phyloP scores from a whole-genome alignment of 371 early-diverging fungal genomes.

The Neoconidiobolus thromboides region DNA sequence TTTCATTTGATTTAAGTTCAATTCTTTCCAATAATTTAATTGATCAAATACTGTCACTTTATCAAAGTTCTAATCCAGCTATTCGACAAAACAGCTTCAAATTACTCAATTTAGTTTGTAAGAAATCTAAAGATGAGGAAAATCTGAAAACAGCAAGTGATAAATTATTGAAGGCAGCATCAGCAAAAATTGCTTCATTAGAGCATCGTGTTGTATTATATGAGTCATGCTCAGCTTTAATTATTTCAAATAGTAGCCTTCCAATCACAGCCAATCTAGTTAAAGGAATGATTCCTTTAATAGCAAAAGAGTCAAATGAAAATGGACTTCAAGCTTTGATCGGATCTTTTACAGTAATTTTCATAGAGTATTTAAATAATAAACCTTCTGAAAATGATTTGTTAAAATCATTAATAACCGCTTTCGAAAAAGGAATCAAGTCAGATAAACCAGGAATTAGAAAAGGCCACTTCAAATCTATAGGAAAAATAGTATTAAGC shows the following conservation, averaged over 20 bases:
- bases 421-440: background rate
- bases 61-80: background rate
- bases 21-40: constrained; percentile 8
- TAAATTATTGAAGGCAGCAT: background rate
- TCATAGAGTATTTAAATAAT: background rate
- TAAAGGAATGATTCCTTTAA: background rate
- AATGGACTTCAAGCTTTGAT: background rate
- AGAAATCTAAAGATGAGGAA: background rate
- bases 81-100: background rate
- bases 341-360: background rate
- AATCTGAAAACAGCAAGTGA: background rate
- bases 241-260: too few relatives aligned
- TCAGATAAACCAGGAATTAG: constrained; percentile 3
- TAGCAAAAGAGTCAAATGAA: constrained; percentile 6
- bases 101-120: background rate
- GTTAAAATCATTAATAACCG: background rate
- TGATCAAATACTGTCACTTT: background rate
- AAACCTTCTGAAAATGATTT: background rate
- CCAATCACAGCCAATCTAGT: background rate
- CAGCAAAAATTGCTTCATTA: constrained; percentile 5
- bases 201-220: background rate
- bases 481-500: constrained; percentile 7
- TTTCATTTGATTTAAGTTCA: background rate
- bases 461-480: background rate
- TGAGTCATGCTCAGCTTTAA: background rate